Conservation (phyloP, 306 rosid genomes). For the Styphnolobium japonicum region DNA sequence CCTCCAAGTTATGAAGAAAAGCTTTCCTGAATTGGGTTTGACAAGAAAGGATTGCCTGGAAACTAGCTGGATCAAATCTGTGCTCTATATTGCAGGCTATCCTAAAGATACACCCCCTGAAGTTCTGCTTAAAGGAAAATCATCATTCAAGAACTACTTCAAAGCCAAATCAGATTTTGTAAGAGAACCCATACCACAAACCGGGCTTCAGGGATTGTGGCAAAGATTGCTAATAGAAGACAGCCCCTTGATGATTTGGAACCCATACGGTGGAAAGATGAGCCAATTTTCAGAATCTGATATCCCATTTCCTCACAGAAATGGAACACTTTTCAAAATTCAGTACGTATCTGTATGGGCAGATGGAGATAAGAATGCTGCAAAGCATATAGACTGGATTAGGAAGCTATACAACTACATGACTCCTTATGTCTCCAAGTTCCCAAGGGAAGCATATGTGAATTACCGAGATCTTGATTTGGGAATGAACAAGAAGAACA, state of each 20-base stretch:
- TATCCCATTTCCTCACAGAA: slow-evolving; percentile 59
- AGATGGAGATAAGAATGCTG: slow-evolving; percentile 19
- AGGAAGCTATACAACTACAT: slow-evolving; percentile 44
- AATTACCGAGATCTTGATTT: slow-evolving; percentile 53
- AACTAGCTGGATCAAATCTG: slow-evolving; percentile 70
- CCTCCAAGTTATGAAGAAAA: slow-evolving; percentile 27
- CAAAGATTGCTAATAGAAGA: slow-evolving; percentile 41
- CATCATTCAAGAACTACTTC: slow-evolving; percentile 41
- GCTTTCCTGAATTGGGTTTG: slow-evolving; percentile 69
- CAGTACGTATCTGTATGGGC: slow-evolving; percentile 40
- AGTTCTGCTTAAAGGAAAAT: slow-evolving; percentile 37
- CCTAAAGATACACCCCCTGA: slow-evolving; percentile 35
- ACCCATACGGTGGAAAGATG: slow-evolving; percentile 66
- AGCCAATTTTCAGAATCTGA: slow-evolving; percentile 45
- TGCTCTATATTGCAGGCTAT: slow-evolving; percentile 38
- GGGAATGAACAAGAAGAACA: slow-evolving; percentile 38
- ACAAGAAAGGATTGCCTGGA: slow-evolving; percentile 38
- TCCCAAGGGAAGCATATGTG: slow-evolving; percentile 46
- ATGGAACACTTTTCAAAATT: slow-evolving; percentile 53
- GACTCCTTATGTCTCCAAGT: slow-evolving; percentile 39
- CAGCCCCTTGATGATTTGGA: slow-evolving; percentile 44
- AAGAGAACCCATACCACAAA: slow-evolving; percentile 42
- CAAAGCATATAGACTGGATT: slow-evolving; percentile 43
- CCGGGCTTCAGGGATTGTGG: slow-evolving; percentile 49
- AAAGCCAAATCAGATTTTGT: slow-evolving; percentile 75